phyloP scores from a whole-genome alignment of 345 rosid genomes.

The Populus tremula region DNA sequence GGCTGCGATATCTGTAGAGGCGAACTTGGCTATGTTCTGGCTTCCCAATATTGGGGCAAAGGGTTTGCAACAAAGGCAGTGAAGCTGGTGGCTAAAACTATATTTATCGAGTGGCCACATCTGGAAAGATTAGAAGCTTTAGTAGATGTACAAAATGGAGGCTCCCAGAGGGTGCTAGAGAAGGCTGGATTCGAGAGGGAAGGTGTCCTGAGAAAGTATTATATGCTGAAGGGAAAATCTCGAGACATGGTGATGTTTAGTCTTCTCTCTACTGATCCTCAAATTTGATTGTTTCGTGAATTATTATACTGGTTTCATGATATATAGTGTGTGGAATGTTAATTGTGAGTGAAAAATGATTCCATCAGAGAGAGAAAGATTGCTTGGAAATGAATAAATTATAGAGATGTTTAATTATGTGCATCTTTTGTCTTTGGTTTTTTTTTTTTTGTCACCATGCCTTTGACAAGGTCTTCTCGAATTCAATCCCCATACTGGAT shows the following conservation, averaged over 20 bases:
- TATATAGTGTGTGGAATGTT: no score
- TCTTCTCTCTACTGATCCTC: conserved; percentile 52
- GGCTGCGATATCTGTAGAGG: conserved; percentile 44
- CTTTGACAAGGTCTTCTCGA: background rate
- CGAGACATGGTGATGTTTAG: conserved; percentile 62
- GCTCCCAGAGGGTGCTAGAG: conserved; percentile 60
- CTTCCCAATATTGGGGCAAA: conserved; percentile 51
- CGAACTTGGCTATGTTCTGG: conserved; percentile 51
- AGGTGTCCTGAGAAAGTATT: conserved; percentile 56
- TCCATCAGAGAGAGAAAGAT: background rate
- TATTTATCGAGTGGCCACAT: conserved; percentile 49
- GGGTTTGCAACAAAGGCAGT: conserved; percentile 56
- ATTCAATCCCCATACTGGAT: background rate
- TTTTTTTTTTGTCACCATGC: background rate
- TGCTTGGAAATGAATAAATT: background rate
- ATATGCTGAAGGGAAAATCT: conserved; percentile 39
- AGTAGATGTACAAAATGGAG: conserved; percentile 52
- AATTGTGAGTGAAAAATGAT: no score
- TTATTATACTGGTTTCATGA: background rate
- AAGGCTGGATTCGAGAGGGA: conserved; percentile 66
- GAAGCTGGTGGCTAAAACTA: conserved; percentile 38
- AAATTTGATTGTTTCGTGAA: background rate
- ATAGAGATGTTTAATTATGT: background rate
- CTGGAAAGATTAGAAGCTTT: conserved; percentile 65
- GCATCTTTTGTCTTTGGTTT: background rate